Percentiles rank a stretch among this genome's conserved stretches.
phyloP scores from a whole-genome alignment of 163 green algal genomes.

The Smithsoniella earleae region DNA sequence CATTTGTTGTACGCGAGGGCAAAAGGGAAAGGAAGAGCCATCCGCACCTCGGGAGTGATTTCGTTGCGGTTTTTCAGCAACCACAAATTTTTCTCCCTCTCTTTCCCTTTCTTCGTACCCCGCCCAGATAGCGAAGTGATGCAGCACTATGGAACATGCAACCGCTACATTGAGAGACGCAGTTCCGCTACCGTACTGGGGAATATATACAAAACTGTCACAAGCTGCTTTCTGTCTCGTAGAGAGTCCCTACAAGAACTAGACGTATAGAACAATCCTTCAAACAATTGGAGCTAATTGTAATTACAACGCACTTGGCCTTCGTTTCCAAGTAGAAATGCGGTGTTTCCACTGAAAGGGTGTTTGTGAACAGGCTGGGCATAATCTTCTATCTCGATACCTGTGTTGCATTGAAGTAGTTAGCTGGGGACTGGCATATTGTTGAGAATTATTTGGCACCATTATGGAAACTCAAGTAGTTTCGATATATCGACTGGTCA shows the following conservation, averaged over 20 bases:
- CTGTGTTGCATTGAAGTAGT: too few species aligned
- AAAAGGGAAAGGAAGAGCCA: neutral
- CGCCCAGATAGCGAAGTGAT: conserved; percentile 86
- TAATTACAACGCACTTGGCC: neutral
- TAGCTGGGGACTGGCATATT: too few species aligned
- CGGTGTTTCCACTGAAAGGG: conserved; percentile 52
- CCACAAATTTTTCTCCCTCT: conserved; percentile 32
- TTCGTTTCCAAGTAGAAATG: conserved; percentile 20
- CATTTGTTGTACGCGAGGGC: neutral
- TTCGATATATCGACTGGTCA: too few species aligned
- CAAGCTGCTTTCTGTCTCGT: conserved; percentile 70
- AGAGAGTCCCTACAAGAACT: conserved; percentile 67
- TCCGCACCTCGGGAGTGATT: conserved; percentile 17
- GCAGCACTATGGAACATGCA: conserved; percentile 85
- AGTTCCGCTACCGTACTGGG: conserved; percentile 80
- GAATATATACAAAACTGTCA: conserved; percentile 91
- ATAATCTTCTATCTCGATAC: conserved; percentile 67
- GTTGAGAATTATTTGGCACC: conserved; percentile 62
- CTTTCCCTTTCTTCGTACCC: conserved; percentile 31
- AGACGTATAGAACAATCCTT: neutral
- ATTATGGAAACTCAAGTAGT: too few species aligned
- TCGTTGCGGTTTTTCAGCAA: conserved; percentile 18
- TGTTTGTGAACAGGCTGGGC: conserved; percentile 57
- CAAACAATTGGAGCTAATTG: neutral
- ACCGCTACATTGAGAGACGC: conserved; percentile 91